Percentiles rank a stretch among this genome's conserved stretches.
phyloP scores from a whole-genome alignment of 257 asterid genomes.

The Prunella vulgaris region DNA sequence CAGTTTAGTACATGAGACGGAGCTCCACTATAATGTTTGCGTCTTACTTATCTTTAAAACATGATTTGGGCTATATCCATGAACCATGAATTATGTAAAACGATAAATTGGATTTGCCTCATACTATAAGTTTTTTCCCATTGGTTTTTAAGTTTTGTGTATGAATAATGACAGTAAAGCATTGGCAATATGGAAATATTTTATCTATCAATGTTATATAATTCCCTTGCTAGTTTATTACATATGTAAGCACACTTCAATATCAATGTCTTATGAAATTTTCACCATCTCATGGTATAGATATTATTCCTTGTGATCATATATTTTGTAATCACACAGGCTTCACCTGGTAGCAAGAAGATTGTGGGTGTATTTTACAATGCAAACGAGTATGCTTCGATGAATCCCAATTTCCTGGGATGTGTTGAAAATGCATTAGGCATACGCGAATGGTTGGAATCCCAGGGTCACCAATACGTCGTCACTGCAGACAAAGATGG shows the following conservation, averaged over 20 bases:
- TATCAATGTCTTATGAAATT: not conserved
- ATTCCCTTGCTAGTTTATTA: not conserved
- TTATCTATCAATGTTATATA: not conserved
- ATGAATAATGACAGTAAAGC: not conserved
- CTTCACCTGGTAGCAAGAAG: slow-evolving; percentile 89
- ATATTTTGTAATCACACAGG: slow-evolving; percentile 33
- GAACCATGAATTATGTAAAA: too few relatives aligned
- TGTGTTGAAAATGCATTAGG: slow-evolving; percentile 89
- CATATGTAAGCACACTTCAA: too few relatives aligned
- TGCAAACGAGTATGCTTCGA: slow-evolving; percentile 78
- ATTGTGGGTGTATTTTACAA: slow-evolving; percentile 94
- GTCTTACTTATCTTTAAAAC: too few relatives aligned
- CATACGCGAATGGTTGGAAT: slow-evolving; percentile 88
- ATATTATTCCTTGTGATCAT: not conserved
- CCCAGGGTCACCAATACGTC: slow-evolving; percentile 80
- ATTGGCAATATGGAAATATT: not conserved
- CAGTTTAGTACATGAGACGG: too few relatives aligned
- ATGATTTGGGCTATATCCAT: too few relatives aligned
- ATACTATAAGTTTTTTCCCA: too few relatives aligned
- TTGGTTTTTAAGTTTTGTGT: not conserved
- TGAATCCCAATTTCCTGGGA: slow-evolving; percentile 87
- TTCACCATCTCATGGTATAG: not conserved
- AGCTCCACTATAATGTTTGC: too few relatives aligned
- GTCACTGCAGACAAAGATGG: slow-evolving; percentile 96
- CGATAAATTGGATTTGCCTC: too few relatives aligned